phyloP scores from a whole-genome alignment of 2,329 filamentous ascomycete species.

The Ceratocystiopsis minuta region DNA sequence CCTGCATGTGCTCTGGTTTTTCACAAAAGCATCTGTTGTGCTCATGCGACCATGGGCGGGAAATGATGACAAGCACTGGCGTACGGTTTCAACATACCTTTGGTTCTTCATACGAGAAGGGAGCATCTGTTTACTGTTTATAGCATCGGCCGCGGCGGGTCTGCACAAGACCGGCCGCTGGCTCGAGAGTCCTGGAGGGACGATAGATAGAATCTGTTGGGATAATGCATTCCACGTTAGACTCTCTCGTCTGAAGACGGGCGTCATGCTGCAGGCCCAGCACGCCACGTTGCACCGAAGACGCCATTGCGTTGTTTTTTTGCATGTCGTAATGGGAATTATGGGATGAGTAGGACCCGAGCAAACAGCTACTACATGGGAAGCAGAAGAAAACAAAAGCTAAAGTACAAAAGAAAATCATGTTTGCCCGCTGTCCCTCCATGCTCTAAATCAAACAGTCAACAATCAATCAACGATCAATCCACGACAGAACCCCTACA shows the following conservation, averaged over 20 bases:
- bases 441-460: neutral
- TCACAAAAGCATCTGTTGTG: conserved; percentile 7
- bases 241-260: no score
- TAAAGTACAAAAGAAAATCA: neutral
- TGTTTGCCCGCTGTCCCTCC: neutral
- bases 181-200: no score
- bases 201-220: no score
- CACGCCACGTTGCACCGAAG: no score
- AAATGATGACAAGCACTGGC: conserved; percentile 10
- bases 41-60: conserved; percentile 6
- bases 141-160: neutral
- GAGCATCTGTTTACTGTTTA: neutral
- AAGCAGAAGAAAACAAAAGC: neutral
- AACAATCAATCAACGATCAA: neutral
- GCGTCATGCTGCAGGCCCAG: no score
- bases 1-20: neutral
- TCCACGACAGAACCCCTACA: conserved; percentile 40
- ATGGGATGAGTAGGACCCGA: no score
- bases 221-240: no score
- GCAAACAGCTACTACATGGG: neutral
- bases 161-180: no score
- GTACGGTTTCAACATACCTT: conserved; percentile 13
- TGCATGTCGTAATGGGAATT: no score
- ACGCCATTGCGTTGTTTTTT: no score
- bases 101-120: conserved; percentile 1